Conservation (phyloP, 176 grass and related monocot genomes). For the Thalia dealbata region DNA sequence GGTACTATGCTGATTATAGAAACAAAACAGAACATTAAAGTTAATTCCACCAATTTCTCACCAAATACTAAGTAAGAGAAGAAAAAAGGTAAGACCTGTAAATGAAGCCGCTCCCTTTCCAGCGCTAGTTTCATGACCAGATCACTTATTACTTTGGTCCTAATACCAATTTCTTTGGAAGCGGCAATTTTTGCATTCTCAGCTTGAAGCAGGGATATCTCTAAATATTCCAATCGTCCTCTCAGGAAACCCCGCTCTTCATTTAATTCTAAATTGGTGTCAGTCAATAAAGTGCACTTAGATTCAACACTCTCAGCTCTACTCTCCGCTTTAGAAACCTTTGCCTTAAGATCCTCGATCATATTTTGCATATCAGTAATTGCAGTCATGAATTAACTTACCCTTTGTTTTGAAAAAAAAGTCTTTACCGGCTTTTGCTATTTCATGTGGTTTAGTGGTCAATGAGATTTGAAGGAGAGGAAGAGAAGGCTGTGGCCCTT, state of each 20-base stretch:
- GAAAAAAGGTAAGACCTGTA: slow-evolving; percentile 39
- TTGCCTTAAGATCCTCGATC: slow-evolving; percentile 74
- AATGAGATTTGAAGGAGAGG: slow-evolving; percentile 93
- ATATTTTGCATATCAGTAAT: slow-evolving; percentile 76
- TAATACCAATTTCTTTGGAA: slow-evolving; percentile 63
- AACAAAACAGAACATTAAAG: no score
- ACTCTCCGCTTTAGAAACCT: slow-evolving; percentile 68
- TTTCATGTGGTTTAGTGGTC: slow-evolving; percentile 60
- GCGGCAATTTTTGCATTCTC: slow-evolving; percentile 50
- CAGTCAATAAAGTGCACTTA: slow-evolving; percentile 50
- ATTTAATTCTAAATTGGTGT: slow-evolving; percentile 77
- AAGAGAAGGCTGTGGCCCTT: slow-evolving; percentile 74
- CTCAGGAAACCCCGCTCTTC: slow-evolving; percentile 77
- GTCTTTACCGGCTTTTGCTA: not conserved
- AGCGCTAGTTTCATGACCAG: slow-evolving; percentile 64
- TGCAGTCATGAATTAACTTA: slow-evolving; percentile 4
- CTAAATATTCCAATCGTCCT: slow-evolving; percentile 45
- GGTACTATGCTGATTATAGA: no score
- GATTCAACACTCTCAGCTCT: slow-evolving; percentile 67
- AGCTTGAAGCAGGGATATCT: slow-evolving; percentile 48
- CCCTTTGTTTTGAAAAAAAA: not conserved
- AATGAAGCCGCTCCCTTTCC: slow-evolving; percentile 80
- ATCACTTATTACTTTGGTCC: slow-evolving; percentile 66
- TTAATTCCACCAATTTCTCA: no score
- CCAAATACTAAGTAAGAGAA: not conserved